These are phyloP conservation scores for Kingdonia uniflora DNA, from an alignment of 164 flowering plant species.

Conservation along the genomic window DNA sequence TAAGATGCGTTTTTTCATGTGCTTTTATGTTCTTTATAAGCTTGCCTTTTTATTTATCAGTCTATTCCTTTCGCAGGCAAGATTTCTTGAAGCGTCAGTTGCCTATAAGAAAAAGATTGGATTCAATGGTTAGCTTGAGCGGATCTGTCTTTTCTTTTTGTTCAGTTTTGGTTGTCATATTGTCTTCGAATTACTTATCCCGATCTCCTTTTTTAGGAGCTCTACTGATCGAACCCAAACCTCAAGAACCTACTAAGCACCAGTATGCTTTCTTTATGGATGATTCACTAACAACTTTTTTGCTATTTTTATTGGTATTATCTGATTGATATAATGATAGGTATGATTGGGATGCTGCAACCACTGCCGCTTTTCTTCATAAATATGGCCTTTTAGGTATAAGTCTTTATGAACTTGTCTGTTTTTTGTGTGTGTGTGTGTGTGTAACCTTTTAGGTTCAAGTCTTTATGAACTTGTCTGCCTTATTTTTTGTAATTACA, in stretches of 20 bases:
- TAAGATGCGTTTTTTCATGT: not conserved
- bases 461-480: too few species aligned
- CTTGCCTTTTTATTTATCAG: not conserved
- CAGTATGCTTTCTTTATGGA: constrained; percentile 41
- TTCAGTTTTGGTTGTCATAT: too few species aligned
- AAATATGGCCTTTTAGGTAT: constrained; percentile 80
- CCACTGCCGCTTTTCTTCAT: constrained; percentile 69
- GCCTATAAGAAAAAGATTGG: constrained; percentile 95
- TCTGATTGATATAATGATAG: constrained; percentile 23
- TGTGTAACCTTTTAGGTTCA: too few species aligned
- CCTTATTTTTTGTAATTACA: too few species aligned
- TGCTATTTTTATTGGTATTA: constrained; percentile 2
- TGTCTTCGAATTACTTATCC: too few species aligned
- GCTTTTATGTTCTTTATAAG: not conserved
- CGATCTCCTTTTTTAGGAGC: constrained; percentile 39
- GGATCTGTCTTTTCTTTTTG: too few species aligned
- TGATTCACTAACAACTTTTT: not conserved
- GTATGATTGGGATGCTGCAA: constrained; percentile 99
- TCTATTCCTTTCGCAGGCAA: constrained; percentile 46
- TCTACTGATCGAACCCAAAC: constrained; percentile 90
- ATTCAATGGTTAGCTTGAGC: constrained; percentile 49
- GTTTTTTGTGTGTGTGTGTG: too few species aligned
- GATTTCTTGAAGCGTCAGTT: constrained; percentile 75
- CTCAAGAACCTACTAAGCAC: constrained; percentile 98
- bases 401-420: not conserved